Base-by-base conservation (phyloP, 2,329 filamentous ascomycete species). In the Sporothrix sp. region DNA sequence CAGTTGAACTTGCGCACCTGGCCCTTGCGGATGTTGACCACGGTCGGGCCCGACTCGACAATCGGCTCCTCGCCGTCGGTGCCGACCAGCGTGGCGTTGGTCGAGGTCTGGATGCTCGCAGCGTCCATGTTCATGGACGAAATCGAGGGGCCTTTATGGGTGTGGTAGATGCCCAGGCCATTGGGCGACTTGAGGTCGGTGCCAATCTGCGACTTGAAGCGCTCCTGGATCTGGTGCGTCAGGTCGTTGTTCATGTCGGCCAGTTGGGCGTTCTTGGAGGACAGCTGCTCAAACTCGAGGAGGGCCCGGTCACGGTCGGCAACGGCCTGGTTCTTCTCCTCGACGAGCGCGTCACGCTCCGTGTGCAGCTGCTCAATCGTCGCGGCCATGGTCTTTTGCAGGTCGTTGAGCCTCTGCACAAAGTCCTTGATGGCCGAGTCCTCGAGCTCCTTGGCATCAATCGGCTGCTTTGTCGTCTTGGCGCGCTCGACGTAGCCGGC, bases 1-100 rank as follows among this genome's bases (percentile, higher is more conserved):
- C 93, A 97, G 70, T 95, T 95, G 70, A 96, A 96, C 66, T 96
- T 97, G 71, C 89, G 95, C 49, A 85, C 82, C 63, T 95, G 89
- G 27, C 86, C 89, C 70, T 96, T 97, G 60, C 89, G 82, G 56
- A 97, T 94, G 60, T 93, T 94, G 54, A 97, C 86, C 30, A 97
- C 86, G 54, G 95, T 93, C n/a, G 93, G 90, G 2, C 87, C 85
- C 25, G 81, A 74, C 56, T 81, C 77, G n/a, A 81, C 66, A 51
- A 80, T 73, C 0, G 73, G 74, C 36, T 93, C 88, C 40, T 86
- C 84, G 16, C 78, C 75, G 55, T 82, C 79, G 9, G 76, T 72
- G 20, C 75, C 72, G 47, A 84, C 71, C 58, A 82, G 64, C 0
- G 82, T 82, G 3, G 78, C 69, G 8, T 73, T 72, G 1, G 50